Base-by-base conservation (phyloP, 2,329 filamentous ascomycete genomes). In the Harringtonia aguacate region DNA sequence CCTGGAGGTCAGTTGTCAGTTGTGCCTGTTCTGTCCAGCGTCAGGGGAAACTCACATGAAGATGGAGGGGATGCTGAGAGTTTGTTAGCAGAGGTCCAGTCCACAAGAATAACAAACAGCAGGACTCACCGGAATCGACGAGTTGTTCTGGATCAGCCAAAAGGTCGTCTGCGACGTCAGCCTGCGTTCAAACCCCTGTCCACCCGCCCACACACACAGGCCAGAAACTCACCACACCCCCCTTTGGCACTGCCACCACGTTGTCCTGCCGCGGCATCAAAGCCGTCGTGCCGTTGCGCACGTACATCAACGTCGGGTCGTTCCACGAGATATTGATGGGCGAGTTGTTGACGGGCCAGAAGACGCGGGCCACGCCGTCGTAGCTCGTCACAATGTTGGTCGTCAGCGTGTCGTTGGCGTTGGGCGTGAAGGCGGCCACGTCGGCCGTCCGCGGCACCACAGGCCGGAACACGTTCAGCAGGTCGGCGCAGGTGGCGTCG, bases 91-190 rank as follows among this genome's bases (percentile, higher is more conserved):
- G 20, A 41, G 14, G 17, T 13, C 10, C 15, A 18, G 8, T 18
- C 6, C 2, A 13, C 6, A 12, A 41, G 34, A 24, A n/a, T 22
- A 36, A 38, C 13, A 9, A 14, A 29, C 8, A 50, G 22, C 50
- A 6, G 53, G 39, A 31, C 47, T 46, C 44, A 58, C 49, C 10
- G 48, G 43, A 21, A 50, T 52, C 9, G 53, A 42, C 6, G 55
- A 54, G 46, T 59, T 54, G 49, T 61, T 58, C 49, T 64, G 56
- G 24, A 64, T 54, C 13, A 63, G 53, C 53, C 60, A 58, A 50
- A 60, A 61, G 5, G 53, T 52, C 18, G 56, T 61, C 46, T 58
- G 36, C 17, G 4, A n/a, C 10, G 38, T 40, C 20, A 40, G 38
- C 15, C n/a, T 3, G 3, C 8, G 18, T 36, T 15, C 5, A n/a